phyloP scores from a whole-genome alignment of 805 yeast species.

The Candida glaebosa region DNA sequence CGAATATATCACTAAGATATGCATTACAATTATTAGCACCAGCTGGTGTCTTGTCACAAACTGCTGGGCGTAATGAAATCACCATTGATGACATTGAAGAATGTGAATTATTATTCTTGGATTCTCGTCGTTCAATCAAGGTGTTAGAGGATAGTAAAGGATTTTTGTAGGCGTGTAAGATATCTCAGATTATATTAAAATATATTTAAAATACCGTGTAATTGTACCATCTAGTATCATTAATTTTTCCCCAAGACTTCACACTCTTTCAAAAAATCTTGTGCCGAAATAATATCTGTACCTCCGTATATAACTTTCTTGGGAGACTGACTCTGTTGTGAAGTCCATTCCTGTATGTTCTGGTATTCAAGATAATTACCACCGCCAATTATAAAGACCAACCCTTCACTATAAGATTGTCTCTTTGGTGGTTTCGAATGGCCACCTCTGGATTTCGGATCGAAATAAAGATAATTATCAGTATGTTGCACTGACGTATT shows the following conservation, averaged over 20 bases:
- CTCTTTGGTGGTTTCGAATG: constrained; percentile 87
- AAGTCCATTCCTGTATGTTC: constrained; percentile 86
- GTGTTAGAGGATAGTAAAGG: constrained; percentile 52
- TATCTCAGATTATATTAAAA: constrained; percentile 1
- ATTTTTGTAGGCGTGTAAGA: constrained; percentile 23
- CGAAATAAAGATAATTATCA: constrained; percentile 87
- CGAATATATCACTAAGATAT: constrained; percentile 80
- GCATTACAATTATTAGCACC: constrained; percentile 90
- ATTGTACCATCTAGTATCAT: neutral
- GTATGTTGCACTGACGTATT: constrained; percentile 66
- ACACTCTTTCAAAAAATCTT: constrained; percentile 66
- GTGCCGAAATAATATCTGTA: constrained; percentile 70
- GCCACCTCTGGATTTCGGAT: constrained; percentile 88
- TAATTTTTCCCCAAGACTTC: constrained; percentile 41
- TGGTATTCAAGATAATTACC: constrained; percentile 94
- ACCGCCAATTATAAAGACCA: constrained; percentile 94
- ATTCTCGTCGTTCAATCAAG: constrained; percentile 75
- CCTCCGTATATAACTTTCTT: constrained; percentile 82
- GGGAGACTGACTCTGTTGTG: constrained; percentile 25
- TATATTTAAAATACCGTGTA: constrained; percentile 5
- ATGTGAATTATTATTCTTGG: constrained; percentile 78
- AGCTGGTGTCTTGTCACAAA: constrained; percentile 75
- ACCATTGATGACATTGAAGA: constrained; percentile 73
- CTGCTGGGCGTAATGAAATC: constrained; percentile 69
- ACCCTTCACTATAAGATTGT: constrained; percentile 72